Evolutionary conservation across 2,329 filamentous ascomycete species (phyloP).

Genomic region (Emergomyces pasteurianus): DNA sequence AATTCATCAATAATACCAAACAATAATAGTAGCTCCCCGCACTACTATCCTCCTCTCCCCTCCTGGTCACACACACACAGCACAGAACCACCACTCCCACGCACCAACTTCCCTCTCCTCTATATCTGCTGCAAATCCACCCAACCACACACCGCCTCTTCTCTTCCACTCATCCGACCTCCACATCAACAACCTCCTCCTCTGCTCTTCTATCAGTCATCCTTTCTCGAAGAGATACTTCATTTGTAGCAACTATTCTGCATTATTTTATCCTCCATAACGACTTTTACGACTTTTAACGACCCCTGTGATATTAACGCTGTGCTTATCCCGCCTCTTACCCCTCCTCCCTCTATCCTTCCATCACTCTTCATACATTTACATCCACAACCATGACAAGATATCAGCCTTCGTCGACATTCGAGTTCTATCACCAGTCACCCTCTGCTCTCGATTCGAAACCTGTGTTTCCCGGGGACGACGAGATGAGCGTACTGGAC

Average conservation of each 20-base stretch:
- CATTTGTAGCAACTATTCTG: conserved; percentile 8
- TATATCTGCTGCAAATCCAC: conserved; percentile 2
- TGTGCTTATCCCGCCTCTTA: conserved; percentile 7
- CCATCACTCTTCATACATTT: conserved; percentile 10
- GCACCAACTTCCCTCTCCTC: neutral
- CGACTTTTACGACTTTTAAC: conserved; percentile 5
- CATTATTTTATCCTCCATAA: conserved; percentile 5
- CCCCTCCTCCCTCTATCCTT: conserved; percentile 4
- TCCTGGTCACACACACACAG: conserved; percentile 1
- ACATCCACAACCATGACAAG: conserved; percentile 28
- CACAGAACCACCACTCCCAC: neutral
- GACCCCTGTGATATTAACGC: conserved; percentile 6
- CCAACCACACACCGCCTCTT: conserved; percentile 6
- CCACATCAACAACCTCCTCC: conserved; percentile 1
- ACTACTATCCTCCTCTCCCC: neutral
- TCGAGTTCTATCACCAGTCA: conserved; percentile 33
- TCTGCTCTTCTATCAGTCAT: conserved; percentile 3
- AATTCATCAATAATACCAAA: conserved; percentile 1
- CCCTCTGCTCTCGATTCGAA: conserved; percentile 33
- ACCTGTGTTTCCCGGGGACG: conserved; percentile 32
- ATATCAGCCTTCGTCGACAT: conserved; percentile 29
- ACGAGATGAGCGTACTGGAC: conserved; percentile 42
- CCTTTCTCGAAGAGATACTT: conserved; percentile 4
- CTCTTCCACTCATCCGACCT: conserved; percentile 3
- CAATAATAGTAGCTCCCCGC: neutral